Evolutionary conservation across 768 basidiomycete genomes (phyloP), one percentile per base, ranked within the genome.

Genomic region (Collybia sordida): DNA sequence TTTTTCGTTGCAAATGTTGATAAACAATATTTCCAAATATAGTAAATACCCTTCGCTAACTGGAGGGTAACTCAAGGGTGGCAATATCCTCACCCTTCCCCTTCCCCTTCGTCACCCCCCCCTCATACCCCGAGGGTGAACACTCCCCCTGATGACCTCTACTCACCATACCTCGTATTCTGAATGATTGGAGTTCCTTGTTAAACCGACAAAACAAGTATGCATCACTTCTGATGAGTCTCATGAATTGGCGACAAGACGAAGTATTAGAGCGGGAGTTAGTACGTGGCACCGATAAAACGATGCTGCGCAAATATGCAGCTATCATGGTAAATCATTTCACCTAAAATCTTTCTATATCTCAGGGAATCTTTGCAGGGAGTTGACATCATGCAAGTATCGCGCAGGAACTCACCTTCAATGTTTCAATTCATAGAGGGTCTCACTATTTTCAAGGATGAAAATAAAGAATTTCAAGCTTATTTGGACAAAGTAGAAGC

Each of bases 161-260:
- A n/a, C n/a, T n/a, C n/a, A n/a, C 64, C 2, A 50, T 62, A 2
- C 50, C 55, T 24, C 39, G 45, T 41, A 60, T 64, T 45, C 53
- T 71, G 24, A 28, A 45, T 9, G 63, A 67, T 23, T 71, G 68
- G 68, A 62, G 57, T 7, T 59, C 61, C 1, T 56, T 64, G 11
- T 44, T 71, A 44, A 66, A 65, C 38, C 57, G 56, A 35, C 35
- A 48, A n/a, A 67, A 69, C 52, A 44, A 38, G 44, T 52, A 47
- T 40, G 59, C 69, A 9, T 56, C 61, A 5, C 51, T 69, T 3
- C 37, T 69, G 19, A 59, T 65, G 47, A 51, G 64, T 50, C 63
- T 62, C 3, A 67, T 64, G 57, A 62, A 63, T 19, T 69, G 66
- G 67, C 31, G 31, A 31, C 59, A 63, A 40, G 37, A 39, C 8